These are phyloP conservation scores for Kondoa malvinella DNA, from an alignment of 768 basidiomycete genomes.

Conservation along the genomic window DNA sequence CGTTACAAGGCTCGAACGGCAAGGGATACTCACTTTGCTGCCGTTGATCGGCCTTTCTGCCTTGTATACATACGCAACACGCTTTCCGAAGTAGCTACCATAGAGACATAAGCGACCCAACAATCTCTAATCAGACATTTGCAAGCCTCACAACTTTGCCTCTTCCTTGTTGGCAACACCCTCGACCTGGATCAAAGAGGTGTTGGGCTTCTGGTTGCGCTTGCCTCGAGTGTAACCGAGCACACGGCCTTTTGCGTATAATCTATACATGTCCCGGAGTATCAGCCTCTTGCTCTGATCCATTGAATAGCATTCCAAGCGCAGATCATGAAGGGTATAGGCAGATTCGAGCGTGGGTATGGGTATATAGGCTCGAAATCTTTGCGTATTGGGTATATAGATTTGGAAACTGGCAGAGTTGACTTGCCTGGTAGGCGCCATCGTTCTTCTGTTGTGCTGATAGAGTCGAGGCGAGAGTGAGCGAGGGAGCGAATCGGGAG, in stretches of 20 bases:
- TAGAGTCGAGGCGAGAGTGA: too few species aligned
- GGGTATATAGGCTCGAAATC: too few species aligned
- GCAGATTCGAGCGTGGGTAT: too few species aligned
- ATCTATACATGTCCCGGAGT: too few species aligned
- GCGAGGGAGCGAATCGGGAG: too few species aligned
- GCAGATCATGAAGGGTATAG: too few species aligned
- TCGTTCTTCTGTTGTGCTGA: too few species aligned
- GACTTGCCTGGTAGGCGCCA: too few species aligned
- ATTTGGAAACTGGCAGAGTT: too few species aligned
- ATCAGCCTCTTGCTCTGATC: too few species aligned
- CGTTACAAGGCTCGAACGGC: constrained; percentile 40
- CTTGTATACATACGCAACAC: constrained; percentile 94
- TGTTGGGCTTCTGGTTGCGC: constrained; percentile 89
- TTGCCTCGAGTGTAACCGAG: constrained; percentile 97
- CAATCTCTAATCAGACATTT: neutral
- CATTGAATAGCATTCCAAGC: too few species aligned
- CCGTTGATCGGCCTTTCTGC: constrained; percentile 88
- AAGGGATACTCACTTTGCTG: constrained; percentile 91
- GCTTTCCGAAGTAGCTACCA: constrained; percentile 37
- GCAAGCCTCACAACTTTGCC: constrained; percentile 51
- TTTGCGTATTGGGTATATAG: too few species aligned
- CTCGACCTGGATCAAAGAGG: constrained; percentile 90
- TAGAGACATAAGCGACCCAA: neutral
- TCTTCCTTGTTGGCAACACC: constrained; percentile 85
- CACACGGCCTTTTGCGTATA: constrained; percentile 91